Conservation (phyloP, 2,329 filamentous ascomycete genomes). For the Aspergillus proliferans region DNA sequence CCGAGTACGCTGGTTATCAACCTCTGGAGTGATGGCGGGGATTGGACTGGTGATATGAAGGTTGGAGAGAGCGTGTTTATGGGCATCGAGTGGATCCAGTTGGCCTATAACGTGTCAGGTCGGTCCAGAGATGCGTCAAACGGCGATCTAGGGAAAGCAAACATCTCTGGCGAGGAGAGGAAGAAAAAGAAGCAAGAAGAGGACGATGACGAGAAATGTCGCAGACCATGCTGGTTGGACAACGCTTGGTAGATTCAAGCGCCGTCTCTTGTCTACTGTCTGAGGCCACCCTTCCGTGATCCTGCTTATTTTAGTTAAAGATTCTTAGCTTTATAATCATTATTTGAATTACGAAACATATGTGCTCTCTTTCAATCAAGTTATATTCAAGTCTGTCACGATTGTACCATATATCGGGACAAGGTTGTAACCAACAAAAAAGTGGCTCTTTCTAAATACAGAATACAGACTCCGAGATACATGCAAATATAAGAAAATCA, state of each 20-base stretch:
- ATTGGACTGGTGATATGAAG: constrained; percentile 37
- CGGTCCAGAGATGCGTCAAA: constrained; percentile 3
- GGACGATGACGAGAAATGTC: background rate
- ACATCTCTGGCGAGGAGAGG: background rate
- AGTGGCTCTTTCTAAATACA: background rate
- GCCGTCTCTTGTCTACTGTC: background rate
- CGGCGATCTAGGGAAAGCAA: background rate
- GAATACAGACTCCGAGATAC: background rate
- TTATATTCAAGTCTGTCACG: background rate
- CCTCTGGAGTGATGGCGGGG: constrained; percentile 39
- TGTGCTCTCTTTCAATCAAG: background rate
- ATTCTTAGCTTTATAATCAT: background rate
- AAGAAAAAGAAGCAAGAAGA: background rate
- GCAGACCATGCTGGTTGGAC: background rate
- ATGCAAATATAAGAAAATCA: background rate
- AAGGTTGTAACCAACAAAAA: background rate
- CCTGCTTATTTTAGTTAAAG: background rate
- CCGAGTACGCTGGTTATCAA: constrained; percentile 36
- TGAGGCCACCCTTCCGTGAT: no score
- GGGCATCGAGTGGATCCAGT: constrained; percentile 38
- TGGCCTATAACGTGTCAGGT: constrained; percentile 32
- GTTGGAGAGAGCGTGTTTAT: constrained; percentile 32
- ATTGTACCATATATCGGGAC: background rate
- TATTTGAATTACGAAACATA: no score
- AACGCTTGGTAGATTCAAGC: background rate